Evolutionary conservation across 345 rosid species (phyloP).

Genomic region (Durio zibethinus): DNA sequence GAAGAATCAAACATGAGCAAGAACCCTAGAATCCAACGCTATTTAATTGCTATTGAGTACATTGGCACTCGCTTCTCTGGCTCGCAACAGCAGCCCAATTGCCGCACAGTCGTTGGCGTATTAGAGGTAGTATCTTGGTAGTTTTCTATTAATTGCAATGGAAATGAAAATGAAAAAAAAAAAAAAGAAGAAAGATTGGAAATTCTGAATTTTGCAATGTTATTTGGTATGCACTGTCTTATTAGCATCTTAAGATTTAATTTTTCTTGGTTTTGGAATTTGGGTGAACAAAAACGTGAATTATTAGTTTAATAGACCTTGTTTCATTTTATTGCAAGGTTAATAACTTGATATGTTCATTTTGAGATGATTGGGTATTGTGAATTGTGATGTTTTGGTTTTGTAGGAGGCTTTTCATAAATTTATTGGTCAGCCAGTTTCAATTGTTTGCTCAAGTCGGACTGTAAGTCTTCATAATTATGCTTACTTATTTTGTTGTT

Average conservation of each 20-base stretch:
- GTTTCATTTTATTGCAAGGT: neutral
- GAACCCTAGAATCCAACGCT: constrained; percentile 66
- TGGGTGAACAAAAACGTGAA: neutral
- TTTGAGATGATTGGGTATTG: neutral
- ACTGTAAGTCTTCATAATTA: constrained; percentile 51
- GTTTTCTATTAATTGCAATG: neutral
- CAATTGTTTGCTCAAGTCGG: constrained; percentile 71
- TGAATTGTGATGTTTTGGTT: constrained; percentile 1
- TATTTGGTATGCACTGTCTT: neutral
- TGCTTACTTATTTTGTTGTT: constrained; percentile 14
- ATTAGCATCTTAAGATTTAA: neutral
- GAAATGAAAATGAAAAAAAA: neutral
- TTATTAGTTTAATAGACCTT: neutral
- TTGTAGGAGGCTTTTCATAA: constrained; percentile 79
- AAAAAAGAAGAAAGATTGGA: neutral
- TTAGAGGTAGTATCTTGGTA: constrained; percentile 50
- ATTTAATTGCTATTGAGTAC: constrained; percentile 80
- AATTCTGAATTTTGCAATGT: neutral
- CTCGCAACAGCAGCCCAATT: constrained; percentile 68
- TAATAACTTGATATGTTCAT: neutral
- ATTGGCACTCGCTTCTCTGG: constrained; percentile 86
- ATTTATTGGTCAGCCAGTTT: constrained; percentile 84
- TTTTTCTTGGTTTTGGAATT: neutral
- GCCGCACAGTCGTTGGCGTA: constrained; percentile 77
- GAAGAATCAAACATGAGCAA: constrained; percentile 38